Percentiles rank a stretch among this genome's conserved stretches.
Evolutionary conservation across 352 stramenopile species (phyloP).

Genomic region (Phytophthora vignae): DNA sequence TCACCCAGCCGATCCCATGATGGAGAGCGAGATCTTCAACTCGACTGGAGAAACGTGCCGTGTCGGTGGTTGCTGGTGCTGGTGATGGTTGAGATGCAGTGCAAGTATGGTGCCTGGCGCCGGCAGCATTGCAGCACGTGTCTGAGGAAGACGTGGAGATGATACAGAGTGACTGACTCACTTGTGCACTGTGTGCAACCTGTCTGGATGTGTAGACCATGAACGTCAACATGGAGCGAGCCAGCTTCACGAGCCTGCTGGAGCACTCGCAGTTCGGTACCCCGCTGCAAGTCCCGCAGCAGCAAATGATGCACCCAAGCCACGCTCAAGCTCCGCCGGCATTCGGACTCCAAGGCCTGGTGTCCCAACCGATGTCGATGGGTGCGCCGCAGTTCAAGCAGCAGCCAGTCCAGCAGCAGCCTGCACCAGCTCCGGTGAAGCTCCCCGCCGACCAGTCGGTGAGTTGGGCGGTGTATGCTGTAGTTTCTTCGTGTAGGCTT

Average conservation of each 20-base stretch:
- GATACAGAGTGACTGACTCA: conserved; percentile 40
- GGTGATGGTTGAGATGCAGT: not conserved
- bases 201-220: conserved; percentile 45
- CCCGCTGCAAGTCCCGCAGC: conserved; percentile 35
- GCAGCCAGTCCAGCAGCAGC: conserved; percentile 21
- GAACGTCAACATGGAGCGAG: conserved; percentile 52
- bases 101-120: not conserved
- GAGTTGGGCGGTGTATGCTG: conserved; percentile 13
- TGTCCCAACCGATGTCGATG: conserved; percentile 36
- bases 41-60: not conserved
- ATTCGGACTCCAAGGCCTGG: conserved; percentile 35
- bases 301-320: conserved; percentile 19
- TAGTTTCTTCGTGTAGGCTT: not conserved
- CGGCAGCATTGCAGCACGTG: not conserved
- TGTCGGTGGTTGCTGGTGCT: not conserved
- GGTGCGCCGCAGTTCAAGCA: conserved; percentile 33
- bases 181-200: conserved; percentile 35
- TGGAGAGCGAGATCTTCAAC: conserved; percentile 2
- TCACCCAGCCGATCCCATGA: conserved; percentile 3
- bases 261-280: conserved; percentile 39
- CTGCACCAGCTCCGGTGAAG: conserved; percentile 25
- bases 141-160: not conserved
- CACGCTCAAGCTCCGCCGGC: conserved; percentile 25
- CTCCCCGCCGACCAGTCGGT: conserved; percentile 36
- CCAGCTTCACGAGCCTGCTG: conserved; percentile 44